phyloP scores from a whole-genome alignment of 23 red algal species.

The Agarophyton chilense region DNA sequence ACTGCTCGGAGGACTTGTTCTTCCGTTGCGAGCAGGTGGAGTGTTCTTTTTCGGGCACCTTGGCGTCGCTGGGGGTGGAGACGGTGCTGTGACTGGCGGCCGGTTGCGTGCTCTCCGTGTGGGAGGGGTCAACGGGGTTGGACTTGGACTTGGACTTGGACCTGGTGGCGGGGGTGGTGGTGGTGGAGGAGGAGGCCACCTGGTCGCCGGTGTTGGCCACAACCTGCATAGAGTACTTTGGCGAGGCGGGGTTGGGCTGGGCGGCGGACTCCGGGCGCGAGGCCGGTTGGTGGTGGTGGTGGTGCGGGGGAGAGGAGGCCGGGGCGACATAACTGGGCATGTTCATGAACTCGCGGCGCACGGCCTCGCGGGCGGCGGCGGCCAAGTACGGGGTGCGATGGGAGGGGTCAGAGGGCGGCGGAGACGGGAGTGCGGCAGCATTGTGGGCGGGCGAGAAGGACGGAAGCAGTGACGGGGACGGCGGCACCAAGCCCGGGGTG shows the following conservation, averaged over 20 bases:
- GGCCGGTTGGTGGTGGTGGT: no score
- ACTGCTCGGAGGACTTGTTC: background rate
- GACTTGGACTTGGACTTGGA: no score
- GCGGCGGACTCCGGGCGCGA: no score
- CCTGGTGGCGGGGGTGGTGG: no score
- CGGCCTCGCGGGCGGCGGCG: constrained; percentile 68
- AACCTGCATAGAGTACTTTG: constrained; percentile 22
- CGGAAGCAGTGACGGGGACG: background rate
- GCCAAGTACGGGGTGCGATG: constrained; percentile 31
- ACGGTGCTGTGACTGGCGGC: background rate
- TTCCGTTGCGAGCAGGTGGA: background rate
- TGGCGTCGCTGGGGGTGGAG: background rate
- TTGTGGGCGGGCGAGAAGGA: background rate
- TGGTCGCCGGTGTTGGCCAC: background rate
- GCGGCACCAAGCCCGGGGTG: constrained; percentile 32
- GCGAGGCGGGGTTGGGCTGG: background rate
- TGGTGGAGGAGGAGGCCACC: background rate
- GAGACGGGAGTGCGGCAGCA: background rate
- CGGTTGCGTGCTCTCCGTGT: background rate
- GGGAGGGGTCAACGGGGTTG: background rate
- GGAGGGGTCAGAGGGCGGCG: background rate
- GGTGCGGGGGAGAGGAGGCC: background rate
- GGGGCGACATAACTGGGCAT: constrained; percentile 62
- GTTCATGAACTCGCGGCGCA: constrained; percentile 72
- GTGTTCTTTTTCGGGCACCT: background rate